phyloP scores from a whole-genome alignment of 768 basidiomycete genomes.

The Boletus bicolor region DNA sequence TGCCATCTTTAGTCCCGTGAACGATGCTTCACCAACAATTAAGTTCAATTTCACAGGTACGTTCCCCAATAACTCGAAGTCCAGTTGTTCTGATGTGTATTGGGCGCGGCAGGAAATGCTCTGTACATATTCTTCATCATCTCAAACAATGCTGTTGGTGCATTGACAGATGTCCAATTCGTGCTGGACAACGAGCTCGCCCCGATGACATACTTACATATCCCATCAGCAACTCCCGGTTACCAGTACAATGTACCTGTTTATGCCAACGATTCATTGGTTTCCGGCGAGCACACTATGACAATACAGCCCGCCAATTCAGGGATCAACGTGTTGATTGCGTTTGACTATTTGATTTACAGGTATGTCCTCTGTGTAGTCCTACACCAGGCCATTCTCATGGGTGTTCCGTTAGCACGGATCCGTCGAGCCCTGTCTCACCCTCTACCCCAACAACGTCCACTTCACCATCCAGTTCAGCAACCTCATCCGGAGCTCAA shows the following conservation, averaged over 20 bases:
- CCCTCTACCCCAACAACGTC: not conserved
- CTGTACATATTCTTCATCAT: conserved; percentile 21
- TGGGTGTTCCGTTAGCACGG: conserved; percentile 1
- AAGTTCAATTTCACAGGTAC: conserved; percentile 12
- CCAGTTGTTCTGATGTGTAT: no score
- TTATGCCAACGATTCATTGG: not conserved
- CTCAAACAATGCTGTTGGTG: not conserved
- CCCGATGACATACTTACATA: not conserved
- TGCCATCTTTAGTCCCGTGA: not conserved
- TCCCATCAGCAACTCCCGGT: not conserved
- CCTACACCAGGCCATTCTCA: not conserved
- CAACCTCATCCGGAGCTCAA: no score
- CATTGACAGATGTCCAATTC: conserved; percentile 4
- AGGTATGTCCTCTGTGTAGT: not conserved
- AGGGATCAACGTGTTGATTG: not conserved
- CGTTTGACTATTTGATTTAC: conserved; percentile 17
- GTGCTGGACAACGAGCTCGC: not conserved
- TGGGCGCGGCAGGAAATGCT: not conserved
- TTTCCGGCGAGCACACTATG: conserved; percentile 6
- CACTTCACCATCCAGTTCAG: not conserved
- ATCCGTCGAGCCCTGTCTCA: not conserved
- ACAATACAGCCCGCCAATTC: conserved; percentile 3
- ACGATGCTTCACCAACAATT: not conserved
- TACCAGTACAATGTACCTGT: conserved; percentile 16
- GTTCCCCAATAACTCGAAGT: no score